Base-by-base conservation (phyloP, 768 basidiomycete species). In the Austroboletus festivus region DNA sequence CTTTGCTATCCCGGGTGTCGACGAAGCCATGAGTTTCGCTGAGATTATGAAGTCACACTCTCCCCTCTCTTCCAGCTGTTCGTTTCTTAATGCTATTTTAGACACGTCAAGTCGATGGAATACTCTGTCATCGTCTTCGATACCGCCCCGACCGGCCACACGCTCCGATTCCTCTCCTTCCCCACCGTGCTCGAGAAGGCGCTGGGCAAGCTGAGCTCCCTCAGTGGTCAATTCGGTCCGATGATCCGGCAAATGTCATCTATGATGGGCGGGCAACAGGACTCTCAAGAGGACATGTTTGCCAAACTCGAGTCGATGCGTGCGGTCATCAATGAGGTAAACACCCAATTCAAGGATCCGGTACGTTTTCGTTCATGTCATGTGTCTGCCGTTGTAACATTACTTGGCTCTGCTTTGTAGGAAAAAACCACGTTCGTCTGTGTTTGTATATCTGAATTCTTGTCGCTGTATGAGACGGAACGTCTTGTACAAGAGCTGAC, bases 51-150 rank as follows among this genome's bases (percentile, higher is more conserved):
- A 98, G 95, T 96, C 50, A 48, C 6, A 12, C 6, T 35, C 33
- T 11, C 45, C 20, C 11, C 40, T 19, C 4, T 28, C 4, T 26
- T 7, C 5, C 11, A n/a, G n/a, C 21, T 9, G 28, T 12, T 21
- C 19, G 16, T 13, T 18, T 24, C 18, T 48, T 58, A 16, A 63
- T 16, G 2, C 10, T 16, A 1, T 34, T 30, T 9, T 59, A 97
- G 94, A 68, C 95, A 99, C 68, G 96, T 99, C 70, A 97, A 99
- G 71, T 97, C 95, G 18, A 98, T 99, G 94, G 85, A 97, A 71
- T 99, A 94, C 76, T 95, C 93, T n/a, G 94, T 96, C 50, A 98
- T 99, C 64, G 94, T 99, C 30, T 99, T 99, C 64, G 96, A 99
- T 65, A 99, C 96, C 1, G 96, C 96, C 30, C 96, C 96, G 2